Base-by-base conservation (phyloP, 176 grass and related monocot species). In the Microstegium vimineum region DNA sequence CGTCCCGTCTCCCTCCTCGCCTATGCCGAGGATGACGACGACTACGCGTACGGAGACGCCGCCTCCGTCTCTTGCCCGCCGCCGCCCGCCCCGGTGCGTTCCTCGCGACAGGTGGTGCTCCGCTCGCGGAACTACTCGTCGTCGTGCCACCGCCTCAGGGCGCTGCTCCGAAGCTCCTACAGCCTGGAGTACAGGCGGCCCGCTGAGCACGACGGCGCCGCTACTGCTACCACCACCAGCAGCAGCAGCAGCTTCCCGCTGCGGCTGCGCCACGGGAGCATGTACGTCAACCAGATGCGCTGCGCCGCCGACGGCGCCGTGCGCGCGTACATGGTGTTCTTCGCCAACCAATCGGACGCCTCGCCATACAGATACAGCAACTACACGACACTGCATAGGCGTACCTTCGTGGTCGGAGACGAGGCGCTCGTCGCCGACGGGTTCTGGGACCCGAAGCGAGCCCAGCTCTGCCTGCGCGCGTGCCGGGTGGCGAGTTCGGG, bases 281-380 rank as follows among this genome's bases (percentile, higher is more conserved):
- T 74, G 45, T 74, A 52, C 45, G 2, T 74, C 17, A 74, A 74
- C 71, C 45, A 74, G 71, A 6, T 74, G 8, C 45, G 28, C 45
- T 74, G 71, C 5, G 45, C 9, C 28, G 1, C 7, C 45, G 28
- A 10, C 28, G 45, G 28, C 9, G 45, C 28, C 71, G 45, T 74
- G 71, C 71, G 71, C 71, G 71, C 71, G 45, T 74, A 74, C 45
- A 74, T 74, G 45, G 71, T 52, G 71, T 74, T 74, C 27, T 74
- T 33, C 71, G 10, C 71, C 71, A 20, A 74, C 0, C 8, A 32
- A 13, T 20, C 43, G 14, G 4, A 3, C 4, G 45, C 71, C 71
- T 20, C 4, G 0, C 27, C 71, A 0, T n/a, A 4, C 9, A 52
- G 32, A 0, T n/a, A 4, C 9, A 52, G 32, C 71, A 74, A 74